phyloP scores from a whole-genome alignment of 768 basidiomycete genomes.

The Mrakia hoshinonis region DNA sequence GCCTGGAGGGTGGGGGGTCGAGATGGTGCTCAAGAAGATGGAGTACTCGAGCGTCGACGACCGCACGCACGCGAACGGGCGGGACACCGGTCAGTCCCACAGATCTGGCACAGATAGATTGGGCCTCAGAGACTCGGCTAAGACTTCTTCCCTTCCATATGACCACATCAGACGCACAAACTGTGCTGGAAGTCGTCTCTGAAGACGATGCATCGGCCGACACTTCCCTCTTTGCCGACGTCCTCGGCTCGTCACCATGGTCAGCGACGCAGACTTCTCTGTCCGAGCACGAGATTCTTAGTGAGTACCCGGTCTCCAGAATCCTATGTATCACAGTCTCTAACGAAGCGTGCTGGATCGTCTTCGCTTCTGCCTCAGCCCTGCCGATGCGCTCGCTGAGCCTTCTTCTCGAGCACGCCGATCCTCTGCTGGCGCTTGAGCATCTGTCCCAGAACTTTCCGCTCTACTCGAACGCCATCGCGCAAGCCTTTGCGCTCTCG shows the following conservation, averaged over 20 bases:
- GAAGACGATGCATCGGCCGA: background rate
- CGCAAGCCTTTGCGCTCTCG: slow-evolving; percentile 42
- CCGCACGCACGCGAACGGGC: slow-evolving; percentile 40
- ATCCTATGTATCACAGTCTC: background rate
- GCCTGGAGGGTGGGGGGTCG: slow-evolving; percentile 69
- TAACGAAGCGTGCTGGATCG: background rate
- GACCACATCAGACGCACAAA: background rate
- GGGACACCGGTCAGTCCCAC: background rate
- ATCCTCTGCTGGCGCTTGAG: slow-evolving; percentile 52
- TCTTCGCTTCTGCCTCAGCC: background rate
- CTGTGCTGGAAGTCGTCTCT: background rate
- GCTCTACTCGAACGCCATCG: slow-evolving; percentile 65
- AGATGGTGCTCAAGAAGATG: slow-evolving; percentile 89
- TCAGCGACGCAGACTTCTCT: slow-evolving; percentile 31
- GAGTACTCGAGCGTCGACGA: slow-evolving; percentile 94
- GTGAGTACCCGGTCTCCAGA: slow-evolving; percentile 40
- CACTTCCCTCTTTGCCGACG: background rate
- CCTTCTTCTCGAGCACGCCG: slow-evolving; percentile 56
- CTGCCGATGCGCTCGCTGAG: slow-evolving; percentile 68
- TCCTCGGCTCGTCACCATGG: background rate
- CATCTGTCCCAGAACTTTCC: slow-evolving; percentile 82
- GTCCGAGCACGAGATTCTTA: slow-evolving; percentile 50
- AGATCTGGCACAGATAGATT: too few relatives aligned
- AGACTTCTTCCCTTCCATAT: too few relatives aligned
- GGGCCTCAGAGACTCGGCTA: too few relatives aligned